Base-by-base conservation (phyloP, 129 eudicot species). In the Silybum marianum region DNA sequence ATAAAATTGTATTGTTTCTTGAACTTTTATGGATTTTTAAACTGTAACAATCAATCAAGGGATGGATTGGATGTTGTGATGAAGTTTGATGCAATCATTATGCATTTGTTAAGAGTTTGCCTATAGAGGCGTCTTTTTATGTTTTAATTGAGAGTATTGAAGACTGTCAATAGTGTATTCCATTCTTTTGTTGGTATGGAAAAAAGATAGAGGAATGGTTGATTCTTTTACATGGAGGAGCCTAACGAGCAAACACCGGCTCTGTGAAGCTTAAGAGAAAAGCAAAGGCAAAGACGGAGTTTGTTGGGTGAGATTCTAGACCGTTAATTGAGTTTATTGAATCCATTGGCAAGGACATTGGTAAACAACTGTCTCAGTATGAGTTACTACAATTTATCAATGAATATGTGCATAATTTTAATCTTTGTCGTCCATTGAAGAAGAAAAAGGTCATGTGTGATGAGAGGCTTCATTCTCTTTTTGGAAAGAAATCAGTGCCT, bases 241-340 rank as follows among this genome's bases (percentile, higher is more conserved):
- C 11, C 71, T 0, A 63, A 67, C 22, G 91, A 74, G 46, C 73
- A 73, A 19, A 71, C 42, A 22, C 36, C 62, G 24, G 44, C 32
- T 74, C 84, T 18, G 30, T 28, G 8, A 93, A 82, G 78, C 82
- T 73, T 58, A 91, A 86, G 77, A 86, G 92, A 82, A 86, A 75
- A 48, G 72, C 74, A 10, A 87, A 85, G 62, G 18, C 90, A 2
- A 90, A 85, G 63, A 91, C 89, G 51, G 95, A 96, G 83, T 96
- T 84, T 82, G 78, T 88, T 19, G 95, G 93, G 10, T 96, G 99
- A 98, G 97, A 88, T 67, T 96, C 99, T 0, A 93, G 82, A 72
- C 87, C 93, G 0, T 85, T 96, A 8, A 71, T 88, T 21, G 97
- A 93, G 26, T 96, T 96, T 84, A 90, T 96, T 19, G 78, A 82